Conservation (phyloP, 2,329 filamentous ascomycete genomes). For the Dactylellina sp. region DNA sequence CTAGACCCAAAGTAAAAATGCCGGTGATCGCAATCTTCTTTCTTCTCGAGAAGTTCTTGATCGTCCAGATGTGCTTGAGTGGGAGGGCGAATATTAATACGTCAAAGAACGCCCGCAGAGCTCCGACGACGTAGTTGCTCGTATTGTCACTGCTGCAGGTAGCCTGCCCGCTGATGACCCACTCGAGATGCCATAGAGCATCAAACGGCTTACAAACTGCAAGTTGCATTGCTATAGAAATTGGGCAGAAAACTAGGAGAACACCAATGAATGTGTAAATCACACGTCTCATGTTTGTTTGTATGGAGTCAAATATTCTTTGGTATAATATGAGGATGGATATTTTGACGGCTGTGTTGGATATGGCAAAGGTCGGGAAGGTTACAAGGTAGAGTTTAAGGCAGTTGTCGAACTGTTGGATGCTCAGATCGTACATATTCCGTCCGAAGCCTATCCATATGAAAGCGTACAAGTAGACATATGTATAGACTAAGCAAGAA, state of each 20-base stretch:
- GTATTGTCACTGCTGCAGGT: not conserved
- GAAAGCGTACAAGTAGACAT: conserved; percentile 20
- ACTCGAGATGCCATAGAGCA: conserved; percentile 15
- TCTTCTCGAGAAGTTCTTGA: conserved; percentile 17
- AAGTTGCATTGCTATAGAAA: conserved; percentile 15
- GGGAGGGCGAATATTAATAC: conserved; percentile 13
- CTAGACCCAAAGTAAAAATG: conserved; percentile 20
- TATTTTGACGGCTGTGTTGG: conserved; percentile 22
- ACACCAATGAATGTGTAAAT: conserved; percentile 2
- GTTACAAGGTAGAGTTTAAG: conserved; percentile 10
- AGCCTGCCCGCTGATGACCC: not conserved
- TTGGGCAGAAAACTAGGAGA: conserved; percentile 10
- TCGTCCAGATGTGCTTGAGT: conserved; percentile 29
- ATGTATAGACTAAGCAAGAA: conserved; percentile 18
- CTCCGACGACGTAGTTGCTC: conserved; percentile 11
- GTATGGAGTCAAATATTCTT: conserved; percentile 21
- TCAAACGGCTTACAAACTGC: conserved; percentile 13
- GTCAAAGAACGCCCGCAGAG: conserved; percentile 14
- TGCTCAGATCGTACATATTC: conserved; percentile 21
- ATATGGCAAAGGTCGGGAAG: conserved; percentile 11
- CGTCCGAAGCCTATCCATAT: conserved; percentile 17
- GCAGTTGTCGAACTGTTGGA: conserved; percentile 15
- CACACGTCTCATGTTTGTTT: conserved; percentile 19
- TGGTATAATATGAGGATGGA: conserved; percentile 19
- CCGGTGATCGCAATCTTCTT: conserved; percentile 22